phyloP scores from a whole-genome alignment of 768 basidiomycete species.

The Termitomyces titanicus region DNA sequence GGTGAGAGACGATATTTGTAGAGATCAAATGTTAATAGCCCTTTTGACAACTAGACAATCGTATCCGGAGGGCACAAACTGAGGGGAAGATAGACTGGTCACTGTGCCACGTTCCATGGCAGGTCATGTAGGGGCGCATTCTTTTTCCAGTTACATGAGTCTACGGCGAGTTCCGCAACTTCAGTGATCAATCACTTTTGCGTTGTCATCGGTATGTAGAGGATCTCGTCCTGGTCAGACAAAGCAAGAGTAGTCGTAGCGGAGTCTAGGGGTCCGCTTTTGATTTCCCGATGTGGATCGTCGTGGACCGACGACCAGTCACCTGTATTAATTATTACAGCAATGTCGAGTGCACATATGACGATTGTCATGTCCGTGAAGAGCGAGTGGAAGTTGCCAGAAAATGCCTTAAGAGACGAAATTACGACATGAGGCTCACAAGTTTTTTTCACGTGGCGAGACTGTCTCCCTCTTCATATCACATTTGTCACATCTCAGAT shows the following conservation, averaged over 20 bases:
- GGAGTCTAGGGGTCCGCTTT: slow-evolving; percentile 5
- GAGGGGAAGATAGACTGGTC: slow-evolving; percentile 10
- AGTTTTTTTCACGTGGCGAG: slow-evolving; percentile 8
- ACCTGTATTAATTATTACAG: no score
- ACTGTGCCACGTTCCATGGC: slow-evolving; percentile 17
- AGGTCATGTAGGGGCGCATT: slow-evolving; percentile 7
- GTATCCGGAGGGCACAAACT: slow-evolving; percentile 6
- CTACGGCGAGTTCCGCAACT: slow-evolving; percentile 17
- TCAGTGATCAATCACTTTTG: slow-evolving; percentile 8
- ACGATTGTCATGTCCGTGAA: neutral
- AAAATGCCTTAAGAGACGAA: neutral
- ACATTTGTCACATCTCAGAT: slow-evolving; percentile 17
- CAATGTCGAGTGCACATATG: neutral
- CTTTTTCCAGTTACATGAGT: slow-evolving; percentile 12
- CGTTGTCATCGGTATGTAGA: slow-evolving; percentile 6
- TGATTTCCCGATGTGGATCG: slow-evolving; percentile 4
- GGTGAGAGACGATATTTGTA: slow-evolving; percentile 10
- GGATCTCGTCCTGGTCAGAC: slow-evolving; percentile 12
- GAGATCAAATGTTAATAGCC: neutral
- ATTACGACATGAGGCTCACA: slow-evolving; percentile 12
- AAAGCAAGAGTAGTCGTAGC: slow-evolving; percentile 15
- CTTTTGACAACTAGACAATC: slow-evolving; percentile 14
- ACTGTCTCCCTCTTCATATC: slow-evolving; percentile 10
- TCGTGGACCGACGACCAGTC: neutral
- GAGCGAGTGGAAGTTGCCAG: neutral